These are phyloP conservation scores for Hyaloraphidium curvatum DNA, from an alignment of 192 early-diverging fungal species.

Conservation along the genomic window DNA sequence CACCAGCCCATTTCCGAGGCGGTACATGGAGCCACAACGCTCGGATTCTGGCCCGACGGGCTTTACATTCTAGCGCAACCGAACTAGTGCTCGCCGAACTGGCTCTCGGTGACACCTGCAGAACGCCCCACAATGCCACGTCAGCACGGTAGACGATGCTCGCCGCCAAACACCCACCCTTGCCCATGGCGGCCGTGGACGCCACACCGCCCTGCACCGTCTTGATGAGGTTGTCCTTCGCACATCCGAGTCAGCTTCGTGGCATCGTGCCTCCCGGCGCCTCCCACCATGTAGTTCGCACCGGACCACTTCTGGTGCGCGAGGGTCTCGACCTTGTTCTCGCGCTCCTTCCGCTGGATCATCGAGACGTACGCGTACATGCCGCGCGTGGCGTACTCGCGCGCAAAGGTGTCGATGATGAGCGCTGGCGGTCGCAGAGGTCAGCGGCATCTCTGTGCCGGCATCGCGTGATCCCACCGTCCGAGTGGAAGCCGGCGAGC, in stretches of 20 bases:
- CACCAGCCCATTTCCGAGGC: no score
- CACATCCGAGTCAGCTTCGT: no score
- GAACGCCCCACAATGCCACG: neutral
- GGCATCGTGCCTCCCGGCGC: no score
- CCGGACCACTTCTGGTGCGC: constrained; percentile 90
- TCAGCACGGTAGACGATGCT: neutral
- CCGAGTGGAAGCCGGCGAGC: constrained; percentile 40
- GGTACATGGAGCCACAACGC: no score
- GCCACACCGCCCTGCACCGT: constrained; percentile 84
- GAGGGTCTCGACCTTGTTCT: constrained; percentile 74
- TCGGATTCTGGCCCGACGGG: no score
- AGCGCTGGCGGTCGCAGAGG: constrained; percentile 63
- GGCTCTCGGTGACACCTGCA: constrained; percentile 58
- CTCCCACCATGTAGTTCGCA: constrained; percentile 76
- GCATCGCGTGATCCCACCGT: neutral
- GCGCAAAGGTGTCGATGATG: constrained; percentile 64
- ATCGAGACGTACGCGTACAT: constrained; percentile 89
- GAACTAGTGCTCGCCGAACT: constrained; percentile 35
- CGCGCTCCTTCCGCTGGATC: constrained; percentile 82
- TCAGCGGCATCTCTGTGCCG: constrained; percentile 17
- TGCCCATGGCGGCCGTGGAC: constrained; percentile 87
- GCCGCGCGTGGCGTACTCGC: constrained; percentile 63
- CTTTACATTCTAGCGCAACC: no score
- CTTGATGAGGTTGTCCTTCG: constrained; percentile 75
- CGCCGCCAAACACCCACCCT: constrained; percentile 2